phyloP scores from a whole-genome alignment of 805 yeast genomes.

The Yamadazyma philogaea region DNA sequence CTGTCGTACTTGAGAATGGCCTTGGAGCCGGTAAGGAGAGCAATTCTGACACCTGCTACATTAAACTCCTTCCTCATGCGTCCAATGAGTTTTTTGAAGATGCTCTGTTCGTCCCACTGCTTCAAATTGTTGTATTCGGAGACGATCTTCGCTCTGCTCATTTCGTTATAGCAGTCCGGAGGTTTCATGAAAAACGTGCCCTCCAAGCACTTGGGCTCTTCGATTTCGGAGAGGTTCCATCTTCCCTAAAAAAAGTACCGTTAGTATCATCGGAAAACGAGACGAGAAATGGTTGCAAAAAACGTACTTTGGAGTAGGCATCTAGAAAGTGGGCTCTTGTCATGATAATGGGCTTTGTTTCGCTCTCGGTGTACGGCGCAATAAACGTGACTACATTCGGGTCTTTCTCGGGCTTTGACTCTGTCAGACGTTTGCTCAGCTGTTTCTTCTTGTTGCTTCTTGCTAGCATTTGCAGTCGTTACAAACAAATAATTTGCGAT shows the following conservation, averaged over 20 bases:
- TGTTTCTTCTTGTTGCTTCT: constrained; percentile 5
- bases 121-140: constrained; percentile 34
- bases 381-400: constrained; percentile 13
- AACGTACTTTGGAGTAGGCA: constrained; percentile 39
- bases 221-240: constrained; percentile 53
- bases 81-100: constrained; percentile 38
- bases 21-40: constrained; percentile 48
- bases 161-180: constrained; percentile 57
- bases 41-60: constrained; percentile 54
- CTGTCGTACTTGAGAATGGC: constrained; percentile 51
- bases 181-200: constrained; percentile 50
- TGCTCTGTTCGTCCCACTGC: constrained; percentile 48
- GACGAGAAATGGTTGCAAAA: constrained; percentile 17
- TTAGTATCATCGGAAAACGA: constrained; percentile 12
- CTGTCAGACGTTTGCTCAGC: not conserved
- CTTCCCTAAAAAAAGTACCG: constrained; percentile 35
- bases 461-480: constrained; percentile 3
- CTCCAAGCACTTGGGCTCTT: constrained; percentile 53
- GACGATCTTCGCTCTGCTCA: constrained; percentile 42
- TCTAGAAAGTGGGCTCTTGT: constrained; percentile 56
- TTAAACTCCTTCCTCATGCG: constrained; percentile 41
- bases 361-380: constrained; percentile 19
- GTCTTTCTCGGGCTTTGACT: not conserved
- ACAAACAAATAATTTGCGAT: not conserved
- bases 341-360: constrained; percentile 20